phyloP scores from a whole-genome alignment of 768 basidiomycete species.

The Pulveroboletus sp. region DNA sequence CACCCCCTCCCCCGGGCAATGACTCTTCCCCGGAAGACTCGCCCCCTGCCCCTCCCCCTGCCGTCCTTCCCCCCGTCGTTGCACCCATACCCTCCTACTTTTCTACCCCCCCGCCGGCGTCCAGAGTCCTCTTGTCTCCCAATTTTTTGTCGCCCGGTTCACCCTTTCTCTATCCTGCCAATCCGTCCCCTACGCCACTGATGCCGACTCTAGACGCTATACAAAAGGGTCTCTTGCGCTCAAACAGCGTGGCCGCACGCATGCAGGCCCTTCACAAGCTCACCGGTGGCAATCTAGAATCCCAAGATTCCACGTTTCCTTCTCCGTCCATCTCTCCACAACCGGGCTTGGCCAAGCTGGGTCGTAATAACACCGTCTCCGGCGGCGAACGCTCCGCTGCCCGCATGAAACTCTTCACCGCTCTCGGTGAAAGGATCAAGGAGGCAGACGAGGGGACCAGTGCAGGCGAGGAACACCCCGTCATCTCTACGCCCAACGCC shows the following conservation, averaged over 20 bases:
- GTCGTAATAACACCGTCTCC: conserved; percentile 78
- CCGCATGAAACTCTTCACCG: conserved; percentile 62
- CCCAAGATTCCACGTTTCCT: conserved; percentile 52
- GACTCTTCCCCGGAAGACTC: conserved; percentile 73
- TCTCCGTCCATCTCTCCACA: conserved; percentile 50
- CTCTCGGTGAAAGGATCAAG: conserved; percentile 55
- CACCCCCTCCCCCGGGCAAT: conserved; percentile 46
- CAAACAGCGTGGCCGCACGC: conserved; percentile 84
- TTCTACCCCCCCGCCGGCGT: conserved; percentile 40
- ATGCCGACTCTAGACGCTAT: conserved; percentile 78
- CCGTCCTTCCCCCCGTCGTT: conserved; percentile 31
- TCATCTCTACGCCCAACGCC: conserved; percentile 40
- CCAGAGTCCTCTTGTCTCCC: conserved; percentile 40
- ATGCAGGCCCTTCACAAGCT: conserved; percentile 82
- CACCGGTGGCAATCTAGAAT: conserved; percentile 65
- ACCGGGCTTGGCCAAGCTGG: conserved; percentile 45
- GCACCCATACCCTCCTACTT: conserved; percentile 60
- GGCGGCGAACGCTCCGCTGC: conserved; percentile 78
- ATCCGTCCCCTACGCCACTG: conserved; percentile 59
- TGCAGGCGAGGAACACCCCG: conserved; percentile 53
- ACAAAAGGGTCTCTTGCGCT: conserved; percentile 77
- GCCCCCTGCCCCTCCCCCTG: conserved; percentile 29
- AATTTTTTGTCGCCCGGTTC: conserved; percentile 53
- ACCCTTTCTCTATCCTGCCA: conserved; percentile 60
- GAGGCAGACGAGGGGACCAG: conserved; percentile 64